These are phyloP conservation scores for Straminergon stramineum DNA, from an alignment of 225 moss, liverwort and hornwort genomes.

Conservation along the genomic window DNA sequence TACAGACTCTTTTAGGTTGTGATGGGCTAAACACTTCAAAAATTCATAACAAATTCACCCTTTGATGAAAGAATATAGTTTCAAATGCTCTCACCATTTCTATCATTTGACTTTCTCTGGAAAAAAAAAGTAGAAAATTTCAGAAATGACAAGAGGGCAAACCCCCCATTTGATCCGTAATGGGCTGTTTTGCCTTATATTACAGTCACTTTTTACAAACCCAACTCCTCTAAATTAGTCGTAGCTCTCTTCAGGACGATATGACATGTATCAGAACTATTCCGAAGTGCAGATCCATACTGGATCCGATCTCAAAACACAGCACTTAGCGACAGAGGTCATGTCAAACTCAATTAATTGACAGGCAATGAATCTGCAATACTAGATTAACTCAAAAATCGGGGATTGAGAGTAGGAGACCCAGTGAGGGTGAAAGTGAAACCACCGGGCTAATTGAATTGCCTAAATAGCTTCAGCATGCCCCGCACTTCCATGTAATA, in stretches of 20 bases:
- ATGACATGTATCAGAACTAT: not conserved
- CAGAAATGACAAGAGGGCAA: too few relatives aligned
- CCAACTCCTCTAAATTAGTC: not conserved
- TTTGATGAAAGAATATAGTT: too few relatives aligned
- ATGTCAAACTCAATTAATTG: not conserved
- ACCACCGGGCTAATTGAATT: not conserved
- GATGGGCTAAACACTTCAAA: too few relatives aligned
- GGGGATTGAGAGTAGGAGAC: not conserved
- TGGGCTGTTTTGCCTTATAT: too few relatives aligned
- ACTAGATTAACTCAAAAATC: too few relatives aligned
- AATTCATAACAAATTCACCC: too few relatives aligned
- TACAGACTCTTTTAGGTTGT: too few relatives aligned
- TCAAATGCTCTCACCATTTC: too few relatives aligned
- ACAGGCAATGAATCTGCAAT: not conserved
- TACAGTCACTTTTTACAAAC: not conserved
- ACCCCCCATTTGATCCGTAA: too few relatives aligned
- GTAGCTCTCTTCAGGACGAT: not conserved
- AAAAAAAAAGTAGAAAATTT: too few relatives aligned
- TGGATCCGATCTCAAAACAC: not conserved
- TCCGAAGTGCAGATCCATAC: not conserved
- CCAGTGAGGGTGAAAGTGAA: not conserved
- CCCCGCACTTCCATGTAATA: not conserved
- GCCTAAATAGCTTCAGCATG: not conserved
- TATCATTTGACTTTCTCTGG: too few relatives aligned
- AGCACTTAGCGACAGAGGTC: not conserved